Percentiles rank a stretch among this genome's conserved stretches.
Conservation (phyloP, 495 filamentous ascomycete species). For the Podospora appendiculata region DNA sequence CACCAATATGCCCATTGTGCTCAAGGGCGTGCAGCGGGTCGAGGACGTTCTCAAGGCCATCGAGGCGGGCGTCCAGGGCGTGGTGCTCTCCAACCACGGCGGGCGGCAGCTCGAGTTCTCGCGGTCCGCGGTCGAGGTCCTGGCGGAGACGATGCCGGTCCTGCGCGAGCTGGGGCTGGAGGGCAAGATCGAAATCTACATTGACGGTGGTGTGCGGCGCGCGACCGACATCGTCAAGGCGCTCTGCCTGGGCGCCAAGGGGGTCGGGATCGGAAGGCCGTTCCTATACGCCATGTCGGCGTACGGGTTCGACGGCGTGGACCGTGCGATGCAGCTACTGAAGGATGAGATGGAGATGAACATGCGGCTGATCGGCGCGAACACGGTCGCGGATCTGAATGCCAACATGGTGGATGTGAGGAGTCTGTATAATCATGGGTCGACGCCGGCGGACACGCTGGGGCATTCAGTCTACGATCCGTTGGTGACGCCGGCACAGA, state of each 20-base stretch:
- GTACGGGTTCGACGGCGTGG: constrained; percentile 81
- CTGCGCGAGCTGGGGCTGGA: constrained; percentile 76
- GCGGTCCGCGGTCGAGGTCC: constrained; percentile 81
- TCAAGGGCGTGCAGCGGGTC: constrained; percentile 94
- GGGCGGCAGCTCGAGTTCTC: constrained; percentile 95
- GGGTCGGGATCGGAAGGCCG: constrained; percentile 88
- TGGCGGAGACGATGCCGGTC: constrained; percentile 94
- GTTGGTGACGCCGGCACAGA: constrained; percentile 35
- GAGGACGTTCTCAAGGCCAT: constrained; percentile 87
- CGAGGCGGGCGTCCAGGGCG: constrained; percentile 78
- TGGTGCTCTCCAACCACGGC: constrained; percentile 95
- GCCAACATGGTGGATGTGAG: constrained; percentile 71
- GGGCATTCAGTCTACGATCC: constrained; percentile 34
- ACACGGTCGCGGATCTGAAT: constrained; percentile 65
- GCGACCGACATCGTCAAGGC: constrained; percentile 96
- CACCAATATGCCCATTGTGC: constrained; percentile 92
- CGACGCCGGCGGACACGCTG: constrained; percentile 61
- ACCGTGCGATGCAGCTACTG: constrained; percentile 87
- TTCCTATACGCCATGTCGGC: constrained; percentile 95
- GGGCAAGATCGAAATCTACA: constrained; percentile 77
- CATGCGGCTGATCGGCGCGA: constrained; percentile 86
- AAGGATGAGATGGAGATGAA: constrained; percentile 99
- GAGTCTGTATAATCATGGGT: constrained; percentile 61
- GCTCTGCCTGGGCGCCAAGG: constrained; percentile 83
- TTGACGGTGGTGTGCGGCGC: constrained; percentile 85